Conservation (phyloP, 1,284 basidiomycete species). For the Cryptococcus sp. region DNA sequence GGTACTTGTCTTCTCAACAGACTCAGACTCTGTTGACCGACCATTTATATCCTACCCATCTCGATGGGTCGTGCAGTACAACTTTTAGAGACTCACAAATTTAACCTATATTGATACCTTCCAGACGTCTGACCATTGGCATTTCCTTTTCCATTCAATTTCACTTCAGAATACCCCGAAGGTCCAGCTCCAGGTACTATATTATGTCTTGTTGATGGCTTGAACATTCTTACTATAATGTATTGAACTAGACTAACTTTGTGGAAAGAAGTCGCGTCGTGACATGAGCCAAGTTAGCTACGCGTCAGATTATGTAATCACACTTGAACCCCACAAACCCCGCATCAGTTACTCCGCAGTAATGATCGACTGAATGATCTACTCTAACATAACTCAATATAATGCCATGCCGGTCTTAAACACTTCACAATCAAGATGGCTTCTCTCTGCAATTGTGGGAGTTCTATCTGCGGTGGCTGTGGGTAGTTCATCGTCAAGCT, state of each 20-base stretch:
- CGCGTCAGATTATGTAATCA: too few species aligned
- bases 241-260: too few species aligned
- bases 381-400: too few species aligned
- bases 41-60: neutral
- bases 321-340: too few species aligned
- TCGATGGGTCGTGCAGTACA: too few species aligned
- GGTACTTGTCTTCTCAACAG: neutral
- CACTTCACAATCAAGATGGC: slow-evolving; percentile 25
- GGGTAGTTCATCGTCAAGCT: slow-evolving; percentile 16
- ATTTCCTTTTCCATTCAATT: slow-evolving; percentile 38
- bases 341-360: too few species aligned
- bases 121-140: slow-evolving; percentile 15
- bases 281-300: too few species aligned
- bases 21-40: neutral
- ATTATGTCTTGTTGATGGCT: slow-evolving; percentile 31
- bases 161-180: slow-evolving; percentile 27
- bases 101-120: slow-evolving; percentile 66
- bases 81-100: slow-evolving; percentile 68
- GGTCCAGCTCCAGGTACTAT: slow-evolving; percentile 15
- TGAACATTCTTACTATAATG: slow-evolving; percentile 37
- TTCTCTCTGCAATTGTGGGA: slow-evolving; percentile 14
- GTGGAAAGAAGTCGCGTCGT: too few species aligned
- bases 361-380: too few species aligned
- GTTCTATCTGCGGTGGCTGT: slow-evolving; percentile 15
- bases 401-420: slow-evolving; percentile 5